Conservation (phyloP, 441 rosid species). For the Metrosideros polymorpha region DNA sequence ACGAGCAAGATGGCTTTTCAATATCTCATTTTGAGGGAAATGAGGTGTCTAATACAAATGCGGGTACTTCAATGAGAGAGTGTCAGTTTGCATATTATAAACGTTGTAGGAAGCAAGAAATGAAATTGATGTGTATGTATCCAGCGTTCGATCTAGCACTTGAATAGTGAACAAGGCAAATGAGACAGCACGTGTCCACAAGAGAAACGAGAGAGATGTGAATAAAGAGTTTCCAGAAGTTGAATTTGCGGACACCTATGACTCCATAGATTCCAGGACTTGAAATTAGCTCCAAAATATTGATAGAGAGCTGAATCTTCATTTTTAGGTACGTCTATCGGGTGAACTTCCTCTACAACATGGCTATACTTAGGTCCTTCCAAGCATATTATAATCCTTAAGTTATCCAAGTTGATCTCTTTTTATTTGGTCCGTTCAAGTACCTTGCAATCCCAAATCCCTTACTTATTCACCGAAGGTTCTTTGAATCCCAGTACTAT, state of each 20-base stretch:
- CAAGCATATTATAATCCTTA: not conserved
- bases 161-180: too few species aligned
- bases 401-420: not conserved
- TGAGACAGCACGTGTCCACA: too few species aligned
- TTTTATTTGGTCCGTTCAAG: not conserved
- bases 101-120: too few species aligned
- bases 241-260: not conserved
- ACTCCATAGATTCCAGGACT: not conserved
- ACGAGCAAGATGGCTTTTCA: too few species aligned
- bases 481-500: not conserved
- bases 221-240: not conserved
- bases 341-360: accelerated
- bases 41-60: too few species aligned
- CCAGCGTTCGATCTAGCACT: too few species aligned
- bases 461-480: not conserved
- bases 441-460: not conserved
- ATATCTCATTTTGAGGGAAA: too few species aligned
- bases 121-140: too few species aligned
- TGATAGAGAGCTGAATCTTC: not conserved
- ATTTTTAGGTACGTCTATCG: not conserved
- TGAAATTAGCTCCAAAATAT: not conserved
- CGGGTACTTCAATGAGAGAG: too few species aligned
- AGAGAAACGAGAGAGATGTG: too few species aligned
- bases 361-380: not conserved
- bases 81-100: too few species aligned